A percentile compares a stretch with the other conserved stretches of the same genome.
These are phyloP conservation scores for Ogataea henricii DNA, from an alignment of 805 yeast species.

Conservation along the genomic window DNA sequence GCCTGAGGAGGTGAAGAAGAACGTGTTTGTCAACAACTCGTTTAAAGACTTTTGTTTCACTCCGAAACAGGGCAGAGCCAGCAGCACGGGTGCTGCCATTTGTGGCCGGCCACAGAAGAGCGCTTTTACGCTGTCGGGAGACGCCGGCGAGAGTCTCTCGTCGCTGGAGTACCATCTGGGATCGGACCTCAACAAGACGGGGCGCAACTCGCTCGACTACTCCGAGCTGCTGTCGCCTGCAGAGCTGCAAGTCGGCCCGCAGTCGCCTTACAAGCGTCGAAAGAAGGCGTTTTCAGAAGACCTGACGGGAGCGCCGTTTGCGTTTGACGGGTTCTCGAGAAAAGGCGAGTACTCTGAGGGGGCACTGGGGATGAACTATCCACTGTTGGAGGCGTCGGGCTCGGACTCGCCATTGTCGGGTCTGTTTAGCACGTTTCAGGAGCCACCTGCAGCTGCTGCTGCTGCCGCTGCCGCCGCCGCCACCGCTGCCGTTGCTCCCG, in stretches of 20 bases:
- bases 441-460: conserved; percentile 3
- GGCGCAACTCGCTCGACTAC: conserved; percentile 21
- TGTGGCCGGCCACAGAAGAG: conserved; percentile 6
- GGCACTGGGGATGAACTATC: conserved; percentile 10
- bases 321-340: conserved; percentile 24
- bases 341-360: conserved; percentile 17
- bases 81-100: background rate
- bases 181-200: conserved; percentile 13
- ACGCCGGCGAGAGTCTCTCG: conserved; percentile 12
- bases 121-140: conserved; percentile 3
- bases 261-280: conserved; percentile 13
- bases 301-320: conserved; percentile 9
- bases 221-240: conserved; percentile 16
- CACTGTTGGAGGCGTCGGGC: conserved; percentile 14
- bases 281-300: conserved; percentile 17
- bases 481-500: no score
- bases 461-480: background rate
- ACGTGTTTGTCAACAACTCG: conserved; percentile 32
- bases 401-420: conserved; percentile 27
- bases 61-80: conserved; percentile 11
- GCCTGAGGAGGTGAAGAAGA: conserved; percentile 36
- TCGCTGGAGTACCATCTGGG: conserved; percentile 23
- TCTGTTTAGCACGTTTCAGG: conserved; percentile 24
- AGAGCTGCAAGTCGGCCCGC: conserved; percentile 5
- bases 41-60: conserved; percentile 28